phyloP scores from a whole-genome alignment of 179 eudicot genomes.

The Vitellaria paradoxa region DNA sequence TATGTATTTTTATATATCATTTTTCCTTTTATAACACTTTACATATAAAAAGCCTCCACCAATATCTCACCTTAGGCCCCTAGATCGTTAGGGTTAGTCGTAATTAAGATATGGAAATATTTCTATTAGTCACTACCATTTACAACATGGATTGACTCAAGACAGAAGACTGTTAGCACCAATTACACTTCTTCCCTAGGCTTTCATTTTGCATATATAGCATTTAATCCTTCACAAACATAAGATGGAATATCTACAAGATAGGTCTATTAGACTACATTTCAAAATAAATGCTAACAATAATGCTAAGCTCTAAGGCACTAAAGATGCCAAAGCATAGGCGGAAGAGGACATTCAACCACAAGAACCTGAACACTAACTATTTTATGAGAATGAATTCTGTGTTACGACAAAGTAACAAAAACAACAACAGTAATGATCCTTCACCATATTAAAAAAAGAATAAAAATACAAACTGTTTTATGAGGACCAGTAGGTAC shows the following conservation, averaged over 20 bases:
- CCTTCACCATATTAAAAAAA: not conserved
- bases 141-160: not conserved
- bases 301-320: not conserved
- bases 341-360: not conserved
- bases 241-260: not conserved
- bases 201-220: not conserved
- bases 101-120: not conserved
- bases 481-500: not conserved
- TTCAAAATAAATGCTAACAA: not conserved
- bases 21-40: too few relatives aligned
- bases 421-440: not conserved
- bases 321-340: constrained; percentile 1
- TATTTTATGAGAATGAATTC: not conserved
- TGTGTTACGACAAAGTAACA: not conserved
- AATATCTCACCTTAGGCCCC: too few relatives aligned
- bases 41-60: too few relatives aligned
- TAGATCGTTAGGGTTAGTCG: too few relatives aligned
- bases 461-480: not conserved
- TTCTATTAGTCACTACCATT: not conserved
- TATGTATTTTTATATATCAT: too few relatives aligned
- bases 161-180: not conserved
- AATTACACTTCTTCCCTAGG: not conserved
- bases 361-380: not conserved
- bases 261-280: not conserved
- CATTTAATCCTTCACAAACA: not conserved